Percentiles rank a stretch among this genome's conserved stretches.
Evolutionary conservation across 805 yeast species (phyloP).

Genomic region (Saturnispora galanensis): DNA sequence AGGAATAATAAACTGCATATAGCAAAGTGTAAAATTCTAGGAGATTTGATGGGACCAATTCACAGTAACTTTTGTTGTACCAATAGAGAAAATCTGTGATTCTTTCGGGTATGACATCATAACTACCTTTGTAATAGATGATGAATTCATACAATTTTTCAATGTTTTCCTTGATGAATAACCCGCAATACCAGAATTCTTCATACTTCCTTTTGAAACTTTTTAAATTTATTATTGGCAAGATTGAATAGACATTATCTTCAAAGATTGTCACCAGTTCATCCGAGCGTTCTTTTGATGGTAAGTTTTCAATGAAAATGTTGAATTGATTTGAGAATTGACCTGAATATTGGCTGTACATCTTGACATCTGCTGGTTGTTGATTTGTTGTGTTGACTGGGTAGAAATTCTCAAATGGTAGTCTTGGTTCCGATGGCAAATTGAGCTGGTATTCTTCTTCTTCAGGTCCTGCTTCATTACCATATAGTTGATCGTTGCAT

Average conservation of each 20-base stretch:
- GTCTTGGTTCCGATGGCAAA: no score
- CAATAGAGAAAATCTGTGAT: constrained; percentile 30
- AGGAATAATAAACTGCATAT: constrained; percentile 17
- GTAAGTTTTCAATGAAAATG: constrained; percentile 27
- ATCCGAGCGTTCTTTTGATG: constrained; percentile 39
- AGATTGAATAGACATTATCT: constrained; percentile 42
- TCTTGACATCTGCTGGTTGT: not conserved
- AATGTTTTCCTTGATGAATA: constrained; percentile 16
- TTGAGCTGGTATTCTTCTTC: no score
- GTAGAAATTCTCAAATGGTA: no score
- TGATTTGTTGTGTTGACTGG: no score
- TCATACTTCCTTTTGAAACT: constrained; percentile 34
- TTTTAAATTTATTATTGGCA: constrained; percentile 43
- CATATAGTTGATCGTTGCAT: no score
- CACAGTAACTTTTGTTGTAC: constrained; percentile 30
- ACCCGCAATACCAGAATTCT: constrained; percentile 37
- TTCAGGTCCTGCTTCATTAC: no score
- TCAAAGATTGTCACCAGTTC: constrained; percentile 39
- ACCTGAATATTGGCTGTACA: constrained; percentile 4
- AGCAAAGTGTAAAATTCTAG: constrained; percentile 17
- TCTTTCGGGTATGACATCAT: constrained; percentile 11
- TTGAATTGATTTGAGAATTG: constrained; percentile 21
- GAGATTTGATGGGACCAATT: constrained; percentile 13
- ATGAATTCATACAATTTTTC: constrained; percentile 15
- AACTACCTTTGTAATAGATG: constrained; percentile 8